Evolutionary conservation across 2,329 filamentous ascomycete genomes (phyloP).

Genomic region (Aspergillus sp.): DNA sequence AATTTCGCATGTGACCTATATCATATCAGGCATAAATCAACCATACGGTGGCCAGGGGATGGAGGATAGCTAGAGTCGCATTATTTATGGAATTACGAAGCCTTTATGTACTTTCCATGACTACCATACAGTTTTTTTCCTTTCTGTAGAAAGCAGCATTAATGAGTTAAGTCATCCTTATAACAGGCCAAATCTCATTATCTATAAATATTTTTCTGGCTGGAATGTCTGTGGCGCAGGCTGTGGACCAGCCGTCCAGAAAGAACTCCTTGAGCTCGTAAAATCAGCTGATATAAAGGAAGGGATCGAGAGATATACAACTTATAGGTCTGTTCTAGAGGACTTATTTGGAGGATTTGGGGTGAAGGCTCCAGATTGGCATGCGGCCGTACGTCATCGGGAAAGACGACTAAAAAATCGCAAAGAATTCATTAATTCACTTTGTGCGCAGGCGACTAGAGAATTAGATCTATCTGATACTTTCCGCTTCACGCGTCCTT

Average conservation of each 20-base stretch:
- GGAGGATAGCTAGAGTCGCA: neutral
- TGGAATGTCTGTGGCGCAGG: neutral
- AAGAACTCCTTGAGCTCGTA: neutral
- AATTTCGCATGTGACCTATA: neutral
- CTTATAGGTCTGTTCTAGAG: neutral
- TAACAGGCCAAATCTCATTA: neutral
- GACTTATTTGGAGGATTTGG: neutral
- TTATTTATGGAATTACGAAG: neutral
- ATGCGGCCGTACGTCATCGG: neutral
- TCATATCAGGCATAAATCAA: neutral
- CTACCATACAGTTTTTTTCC: neutral
- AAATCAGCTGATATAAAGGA: neutral
- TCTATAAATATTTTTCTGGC: neutral
- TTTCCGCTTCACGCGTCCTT: neutral
- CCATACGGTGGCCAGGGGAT: neutral
- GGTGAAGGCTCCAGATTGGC: neutral
- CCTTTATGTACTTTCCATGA: neutral
- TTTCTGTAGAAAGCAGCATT: neutral
- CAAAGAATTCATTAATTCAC: neutral
- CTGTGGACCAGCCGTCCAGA: neutral
- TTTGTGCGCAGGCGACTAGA: neutral
- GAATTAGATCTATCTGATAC: neutral
- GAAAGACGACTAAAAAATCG: neutral
- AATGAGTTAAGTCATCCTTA: neutral
- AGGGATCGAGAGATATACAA: neutral